A percentile compares a stretch with the other conserved stretches of the same genome.
Evolutionary conservation across 306 rosid genomes (phyloP).

Genomic region (Cyclanthera cordifolia): DNA sequence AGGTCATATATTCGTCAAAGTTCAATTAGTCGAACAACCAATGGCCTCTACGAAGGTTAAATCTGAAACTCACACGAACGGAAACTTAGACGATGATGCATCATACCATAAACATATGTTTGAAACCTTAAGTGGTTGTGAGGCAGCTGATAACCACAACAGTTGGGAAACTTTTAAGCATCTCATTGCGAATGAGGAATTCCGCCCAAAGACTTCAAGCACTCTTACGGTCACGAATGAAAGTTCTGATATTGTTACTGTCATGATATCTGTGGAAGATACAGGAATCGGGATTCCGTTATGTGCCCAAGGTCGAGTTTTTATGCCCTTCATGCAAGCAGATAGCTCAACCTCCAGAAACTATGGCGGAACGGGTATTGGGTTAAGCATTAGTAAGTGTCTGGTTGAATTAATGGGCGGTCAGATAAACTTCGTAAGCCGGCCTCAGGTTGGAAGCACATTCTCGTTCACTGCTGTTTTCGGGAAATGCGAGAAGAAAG

Average conservation of each 20-base stretch:
- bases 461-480: slow-evolving; percentile 70
- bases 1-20: slow-evolving; percentile 87
- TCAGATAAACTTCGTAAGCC: slow-evolving; percentile 61
- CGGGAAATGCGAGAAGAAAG: slow-evolving; percentile 43
- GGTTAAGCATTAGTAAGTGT: slow-evolving; percentile 94
- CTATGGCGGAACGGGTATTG: slow-evolving; percentile 97
- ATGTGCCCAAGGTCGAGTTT: slow-evolving; percentile 63
- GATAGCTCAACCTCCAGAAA: slow-evolving; percentile 95
- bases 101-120: slow-evolving; percentile 36
- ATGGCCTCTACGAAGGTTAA: slow-evolving; percentile 35
- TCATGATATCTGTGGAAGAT: slow-evolving; percentile 85
- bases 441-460: slow-evolving; percentile 82
- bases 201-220: slow-evolving; percentile 33
- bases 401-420: slow-evolving; percentile 95
- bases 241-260: slow-evolving; percentile 49
- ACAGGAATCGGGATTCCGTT: slow-evolving; percentile 89
- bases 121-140: slow-evolving; percentile 74
- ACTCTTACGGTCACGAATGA: slow-evolving; percentile 22
- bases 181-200: slow-evolving; percentile 53
- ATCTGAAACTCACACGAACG: slow-evolving; percentile 25
- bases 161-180: slow-evolving; percentile 77
- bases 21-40: slow-evolving; percentile 53
- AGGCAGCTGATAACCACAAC: slow-evolving; percentile 83
- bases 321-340: slow-evolving; percentile 92
- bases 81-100: slow-evolving; percentile 44